Evolutionary conservation across 164 flowering plant species (phyloP), one percentile per base, ranked within the genome.

Genomic region (Berberis thunbergii): DNA sequence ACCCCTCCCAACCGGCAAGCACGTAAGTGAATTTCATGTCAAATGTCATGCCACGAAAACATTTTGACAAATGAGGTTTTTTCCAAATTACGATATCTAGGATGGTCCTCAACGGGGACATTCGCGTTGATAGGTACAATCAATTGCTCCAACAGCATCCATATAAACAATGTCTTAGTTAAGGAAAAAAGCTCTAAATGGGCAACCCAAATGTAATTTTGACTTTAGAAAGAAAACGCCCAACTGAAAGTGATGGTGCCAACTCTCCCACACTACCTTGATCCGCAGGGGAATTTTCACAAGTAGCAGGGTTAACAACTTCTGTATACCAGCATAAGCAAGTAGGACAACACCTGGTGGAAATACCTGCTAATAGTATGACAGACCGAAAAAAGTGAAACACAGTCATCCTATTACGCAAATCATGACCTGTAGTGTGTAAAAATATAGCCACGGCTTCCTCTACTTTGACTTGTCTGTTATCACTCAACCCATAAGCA

Each of bases 101-200:
- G 41, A 8, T 63, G 48, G 8, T 63, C 57, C 2, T 52, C 41
- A 3, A 43, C 0, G 3, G 57, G 65, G 7, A 63, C 65, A 3
- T 4, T 53, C 43, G 65, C 65, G 6, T 12, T n/a, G 10, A 63
- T 52, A 45, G 8, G 65, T 12, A 6, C 49, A 49, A 54, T 63
- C 65, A 41, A 63, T 64, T 6, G 66, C 57, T 3, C 65, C 65
- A 4, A 62, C 57, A 10, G 55, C 65, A n/a, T 62, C 57, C 57
- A 62, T 42, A 42, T 2, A 59, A 1, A 12, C 38, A 43, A 58
- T 2, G 6, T 39, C 4, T 0, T 0, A 7, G 5, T 4, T 57
- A 40, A 40, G 40, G 1, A 57, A 8, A 54, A 2, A 2, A 11
- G n/a, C 13, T 13, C 38, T 26, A 26, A 26, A 26, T 26, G 26